Conservation (phyloP, 768 basidiomycete species). For the Amanita rimosa region DNA sequence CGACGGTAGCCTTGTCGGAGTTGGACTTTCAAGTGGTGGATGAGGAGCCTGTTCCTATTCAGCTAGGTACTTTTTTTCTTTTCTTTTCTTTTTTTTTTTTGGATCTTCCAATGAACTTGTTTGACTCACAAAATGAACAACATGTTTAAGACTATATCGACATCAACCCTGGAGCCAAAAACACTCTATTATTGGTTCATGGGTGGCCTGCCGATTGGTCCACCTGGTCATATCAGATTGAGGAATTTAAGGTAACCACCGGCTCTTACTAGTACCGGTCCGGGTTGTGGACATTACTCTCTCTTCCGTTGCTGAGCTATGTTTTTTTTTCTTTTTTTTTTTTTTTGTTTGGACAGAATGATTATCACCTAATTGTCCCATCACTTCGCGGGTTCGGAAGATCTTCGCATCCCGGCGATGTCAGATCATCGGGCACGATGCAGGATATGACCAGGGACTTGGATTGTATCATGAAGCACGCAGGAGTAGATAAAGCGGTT, state of each 20-base stretch:
- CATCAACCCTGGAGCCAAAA: constrained; percentile 40
- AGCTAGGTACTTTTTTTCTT: background rate
- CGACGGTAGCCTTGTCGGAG: background rate
- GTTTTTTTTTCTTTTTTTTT: no score
- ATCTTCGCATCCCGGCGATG: constrained; percentile 56
- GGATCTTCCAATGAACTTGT: no score
- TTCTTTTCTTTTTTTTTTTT: no score
- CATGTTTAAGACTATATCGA: constrained; percentile 51
- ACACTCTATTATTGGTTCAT: constrained; percentile 57
- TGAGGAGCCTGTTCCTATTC: background rate
- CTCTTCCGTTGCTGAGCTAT: no score
- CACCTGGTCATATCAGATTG: constrained; percentile 62
- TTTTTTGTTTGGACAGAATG: constrained; percentile 37
- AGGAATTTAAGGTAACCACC: constrained; percentile 51
- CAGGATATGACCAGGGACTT: constrained; percentile 54
- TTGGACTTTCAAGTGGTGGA: background rate
- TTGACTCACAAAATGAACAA: no score
- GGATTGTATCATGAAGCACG: constrained; percentile 47
- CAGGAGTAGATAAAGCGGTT: constrained; percentile 33
- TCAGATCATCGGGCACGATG: constrained; percentile 45
- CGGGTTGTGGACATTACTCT: no score
- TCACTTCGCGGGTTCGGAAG: constrained; percentile 63
- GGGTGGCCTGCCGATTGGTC: constrained; percentile 78
- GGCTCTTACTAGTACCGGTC: no score
- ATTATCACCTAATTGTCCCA: constrained; percentile 52